Conservation (phyloP, 768 basidiomycete species). For the Pulveroboletus ravenelii region DNA sequence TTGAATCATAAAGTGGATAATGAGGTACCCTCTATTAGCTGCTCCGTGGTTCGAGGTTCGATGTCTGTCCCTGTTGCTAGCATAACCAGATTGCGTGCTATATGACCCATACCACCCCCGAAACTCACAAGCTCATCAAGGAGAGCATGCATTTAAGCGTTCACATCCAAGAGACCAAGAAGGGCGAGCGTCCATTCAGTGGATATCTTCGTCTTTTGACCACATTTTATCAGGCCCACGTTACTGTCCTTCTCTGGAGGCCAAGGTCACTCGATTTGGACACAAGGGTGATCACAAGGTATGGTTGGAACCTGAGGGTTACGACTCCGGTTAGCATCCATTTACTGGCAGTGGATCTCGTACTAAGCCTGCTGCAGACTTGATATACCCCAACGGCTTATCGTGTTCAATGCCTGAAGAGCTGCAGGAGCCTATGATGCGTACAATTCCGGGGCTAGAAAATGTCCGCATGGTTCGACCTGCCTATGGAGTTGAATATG, state of each 20-base stretch:
- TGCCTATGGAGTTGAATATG: conserved; percentile 92
- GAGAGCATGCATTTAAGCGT: conserved; percentile 74
- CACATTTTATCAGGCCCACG: conserved; percentile 57
- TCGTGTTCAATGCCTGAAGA: conserved; percentile 87
- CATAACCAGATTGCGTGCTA: conserved; percentile 70
- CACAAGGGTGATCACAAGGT: conserved; percentile 67
- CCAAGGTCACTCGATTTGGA: conserved; percentile 77
- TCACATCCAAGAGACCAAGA: conserved; percentile 86
- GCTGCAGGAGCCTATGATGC: conserved; percentile 76
- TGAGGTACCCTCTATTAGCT: conserved; percentile 40
- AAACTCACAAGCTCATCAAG: conserved; percentile 70
- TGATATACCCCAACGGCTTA: conserved; percentile 88
- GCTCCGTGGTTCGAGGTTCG: not conserved
- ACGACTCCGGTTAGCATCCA: conserved; percentile 65
- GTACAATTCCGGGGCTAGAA: conserved; percentile 80
- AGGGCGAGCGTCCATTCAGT: conserved; percentile 43
- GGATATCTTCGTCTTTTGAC: not conserved
- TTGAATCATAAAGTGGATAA: conserved; percentile 65
- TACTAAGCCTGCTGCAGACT: conserved; percentile 40
- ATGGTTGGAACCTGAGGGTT: conserved; percentile 92
- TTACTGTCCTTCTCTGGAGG: conserved; percentile 88
- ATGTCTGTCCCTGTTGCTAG: conserved; percentile 34
- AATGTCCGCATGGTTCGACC: conserved; percentile 78
- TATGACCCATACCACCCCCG: conserved; percentile 65
- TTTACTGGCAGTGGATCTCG: not conserved